Evolutionary conservation across 768 basidiomycete genomes (phyloP).

Genomic region (Kwoniella bestiolae): DNA sequence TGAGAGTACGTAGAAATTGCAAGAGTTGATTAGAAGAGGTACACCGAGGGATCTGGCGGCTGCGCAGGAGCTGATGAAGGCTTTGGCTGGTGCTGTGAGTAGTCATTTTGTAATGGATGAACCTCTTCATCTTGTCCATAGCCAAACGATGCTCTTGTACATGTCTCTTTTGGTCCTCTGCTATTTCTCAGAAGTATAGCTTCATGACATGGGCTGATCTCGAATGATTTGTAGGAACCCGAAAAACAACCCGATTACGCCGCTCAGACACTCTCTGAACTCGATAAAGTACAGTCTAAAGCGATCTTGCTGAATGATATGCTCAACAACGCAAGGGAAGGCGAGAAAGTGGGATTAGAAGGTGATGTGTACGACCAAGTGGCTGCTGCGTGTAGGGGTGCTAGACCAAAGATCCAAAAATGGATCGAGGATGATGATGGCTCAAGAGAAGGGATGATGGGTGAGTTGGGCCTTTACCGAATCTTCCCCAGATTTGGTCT

Average conservation of each 20-base stretch:
- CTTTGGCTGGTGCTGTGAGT: slow-evolving; percentile 78
- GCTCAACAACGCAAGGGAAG: slow-evolving; percentile 85
- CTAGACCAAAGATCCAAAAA: slow-evolving; percentile 92
- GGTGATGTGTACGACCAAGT: slow-evolving; percentile 99
- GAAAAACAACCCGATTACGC: slow-evolving; percentile 94
- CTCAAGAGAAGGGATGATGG: slow-evolving; percentile 73
- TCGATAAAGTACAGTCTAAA: slow-evolving; percentile 92
- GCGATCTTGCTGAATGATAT: slow-evolving; percentile 95
- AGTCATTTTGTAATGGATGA: not conserved
- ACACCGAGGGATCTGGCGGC: slow-evolving; percentile 93
- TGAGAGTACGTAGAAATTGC: slow-evolving; percentile 69
- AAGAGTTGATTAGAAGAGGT: slow-evolving; percentile 93
- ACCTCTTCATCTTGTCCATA: not conserved
- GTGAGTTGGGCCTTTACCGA: slow-evolving; percentile 60
- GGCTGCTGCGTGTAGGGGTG: slow-evolving; percentile 74
- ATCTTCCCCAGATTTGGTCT: not conserved
- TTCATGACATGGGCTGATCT: slow-evolving; percentile 8
- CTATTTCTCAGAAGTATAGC: no score
- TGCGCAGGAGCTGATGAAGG: slow-evolving; percentile 97
- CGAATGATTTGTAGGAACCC: slow-evolving; percentile 65
- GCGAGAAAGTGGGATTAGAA: slow-evolving; percentile 73
- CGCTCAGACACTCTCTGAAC: slow-evolving; percentile 81
- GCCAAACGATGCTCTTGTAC: no score
- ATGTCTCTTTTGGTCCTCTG: no score
- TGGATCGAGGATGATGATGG: slow-evolving; percentile 79